Percentiles rank a stretch among this genome's conserved stretches.
Evolutionary conservation across 768 basidiomycete genomes (phyloP).

Genomic region (Cystobasidium onofrii): DNA sequence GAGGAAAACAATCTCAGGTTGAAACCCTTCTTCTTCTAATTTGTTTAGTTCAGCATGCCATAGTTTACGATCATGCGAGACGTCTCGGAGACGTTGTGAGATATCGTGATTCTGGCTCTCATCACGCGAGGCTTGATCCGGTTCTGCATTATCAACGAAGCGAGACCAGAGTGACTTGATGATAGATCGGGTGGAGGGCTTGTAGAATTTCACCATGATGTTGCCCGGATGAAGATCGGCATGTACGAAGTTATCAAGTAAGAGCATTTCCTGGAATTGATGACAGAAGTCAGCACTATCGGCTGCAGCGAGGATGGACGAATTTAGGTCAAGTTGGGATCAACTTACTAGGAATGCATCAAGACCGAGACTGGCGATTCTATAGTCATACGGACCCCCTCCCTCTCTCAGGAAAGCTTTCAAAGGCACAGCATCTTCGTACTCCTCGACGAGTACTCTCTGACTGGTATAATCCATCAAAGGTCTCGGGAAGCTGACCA

Average conservation of each 20-base stretch:
- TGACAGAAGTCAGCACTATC: background rate
- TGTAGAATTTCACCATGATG: constrained; percentile 94
- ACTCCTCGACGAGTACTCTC: constrained; percentile 84
- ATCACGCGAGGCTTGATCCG: constrained; percentile 39
- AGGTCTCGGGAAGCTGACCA: constrained; percentile 84
- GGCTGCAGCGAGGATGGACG: too few relatives aligned
- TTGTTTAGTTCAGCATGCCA: constrained; percentile 65
- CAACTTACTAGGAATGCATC: constrained; percentile 80
- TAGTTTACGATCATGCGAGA: constrained; percentile 51
- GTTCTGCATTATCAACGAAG: constrained; percentile 50
- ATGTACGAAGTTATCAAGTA: constrained; percentile 96
- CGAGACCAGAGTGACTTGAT: constrained; percentile 47
- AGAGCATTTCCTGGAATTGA: constrained; percentile 77
- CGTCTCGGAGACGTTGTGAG: constrained; percentile 59
- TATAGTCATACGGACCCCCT: constrained; percentile 80
- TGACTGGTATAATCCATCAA: constrained; percentile 69
- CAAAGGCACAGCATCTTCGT: constrained; percentile 79
- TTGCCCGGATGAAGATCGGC: constrained; percentile 61
- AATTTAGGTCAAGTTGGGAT: background rate
- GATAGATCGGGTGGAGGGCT: constrained; percentile 60
- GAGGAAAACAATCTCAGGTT: constrained; percentile 90
- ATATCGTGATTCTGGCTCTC: constrained; percentile 48
- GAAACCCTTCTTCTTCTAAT: constrained; percentile 64
- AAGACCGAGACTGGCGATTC: constrained; percentile 81
- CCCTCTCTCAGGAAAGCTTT: constrained; percentile 80